A percentile compares a stretch with the other conserved stretches of the same genome.
These are phyloP conservation scores for Populus pruinosa DNA, from an alignment of 345 rosid species.

Conservation along the genomic window DNA sequence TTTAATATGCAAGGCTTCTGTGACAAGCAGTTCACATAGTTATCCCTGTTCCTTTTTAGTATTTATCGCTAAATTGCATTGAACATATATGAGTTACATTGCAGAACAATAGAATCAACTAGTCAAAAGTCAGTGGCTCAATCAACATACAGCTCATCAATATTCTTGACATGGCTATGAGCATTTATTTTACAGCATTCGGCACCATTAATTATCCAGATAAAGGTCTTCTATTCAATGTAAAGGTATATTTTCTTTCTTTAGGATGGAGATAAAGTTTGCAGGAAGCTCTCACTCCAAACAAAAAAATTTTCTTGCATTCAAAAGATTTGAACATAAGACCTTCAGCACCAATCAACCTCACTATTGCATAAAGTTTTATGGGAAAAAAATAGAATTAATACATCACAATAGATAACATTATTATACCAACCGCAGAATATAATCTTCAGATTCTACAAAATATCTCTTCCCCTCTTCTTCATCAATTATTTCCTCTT, in stretches of 20 bases:
- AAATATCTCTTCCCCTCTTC: constrained; percentile 81
- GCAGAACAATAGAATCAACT: too few relatives aligned
- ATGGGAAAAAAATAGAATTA: background rate
- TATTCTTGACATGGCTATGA: background rate
- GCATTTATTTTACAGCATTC: background rate
- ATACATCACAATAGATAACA: constrained; percentile 17
- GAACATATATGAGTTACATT: background rate
- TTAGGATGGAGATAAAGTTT: background rate
- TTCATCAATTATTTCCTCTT: constrained; percentile 81
- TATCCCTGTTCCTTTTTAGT: background rate
- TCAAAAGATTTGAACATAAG: background rate
- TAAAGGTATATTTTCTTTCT: background rate
- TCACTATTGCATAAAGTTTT: background rate
- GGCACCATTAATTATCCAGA: background rate
- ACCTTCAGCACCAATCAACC: background rate
- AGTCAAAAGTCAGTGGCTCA: background rate
- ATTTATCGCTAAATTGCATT: too few relatives aligned
- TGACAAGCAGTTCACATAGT: background rate
- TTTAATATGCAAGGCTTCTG: background rate
- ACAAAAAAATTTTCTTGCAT: background rate
- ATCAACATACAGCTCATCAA: background rate
- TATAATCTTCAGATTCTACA: constrained; percentile 72
- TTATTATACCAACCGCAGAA: constrained; percentile 73
- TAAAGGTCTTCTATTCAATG: background rate
- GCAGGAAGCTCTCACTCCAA: background rate